phyloP scores from a whole-genome alignment of 257 asterid species.

The Paulownia fortunei region DNA sequence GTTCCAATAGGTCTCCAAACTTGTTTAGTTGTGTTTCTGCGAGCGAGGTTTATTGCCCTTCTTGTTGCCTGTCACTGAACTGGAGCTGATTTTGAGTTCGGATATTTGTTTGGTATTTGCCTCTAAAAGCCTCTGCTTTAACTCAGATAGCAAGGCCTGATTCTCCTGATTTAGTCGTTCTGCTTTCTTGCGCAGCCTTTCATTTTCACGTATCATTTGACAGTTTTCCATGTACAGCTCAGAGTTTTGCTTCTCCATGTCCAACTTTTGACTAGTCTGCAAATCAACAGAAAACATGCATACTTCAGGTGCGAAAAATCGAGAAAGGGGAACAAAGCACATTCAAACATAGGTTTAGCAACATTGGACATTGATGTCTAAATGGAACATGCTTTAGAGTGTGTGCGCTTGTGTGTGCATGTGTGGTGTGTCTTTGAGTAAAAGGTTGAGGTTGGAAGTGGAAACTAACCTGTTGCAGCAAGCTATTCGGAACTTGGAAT shows the following conservation, averaged over 20 bases:
- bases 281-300: constrained; percentile 19
- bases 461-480: constrained; percentile 18
- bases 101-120: constrained; percentile 25
- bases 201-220: constrained; percentile 53
- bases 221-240: constrained; percentile 60
- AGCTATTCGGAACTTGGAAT: neutral
- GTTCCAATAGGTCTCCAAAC: neutral
- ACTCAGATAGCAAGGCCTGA: constrained; percentile 48
- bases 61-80: constrained; percentile 31
- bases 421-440: neutral
- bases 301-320: neutral
- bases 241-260: constrained; percentile 56
- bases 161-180: constrained; percentile 58
- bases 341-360: too few relatives aligned
- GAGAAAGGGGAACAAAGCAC: neutral
- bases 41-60: constrained; percentile 29
- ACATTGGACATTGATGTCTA: neutral
- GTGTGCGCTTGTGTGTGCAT: constrained; percentile 9
- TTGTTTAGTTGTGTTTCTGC: constrained; percentile 35
- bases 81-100: constrained; percentile 28
- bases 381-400: neutral
- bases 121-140: constrained; percentile 45
- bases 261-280: constrained; percentile 25
- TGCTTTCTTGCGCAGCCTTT: constrained; percentile 57
- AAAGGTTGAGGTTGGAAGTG: neutral